Base-by-base conservation (phyloP, 2,329 filamentous ascomycete genomes). In the Polychaeton citri region DNA sequence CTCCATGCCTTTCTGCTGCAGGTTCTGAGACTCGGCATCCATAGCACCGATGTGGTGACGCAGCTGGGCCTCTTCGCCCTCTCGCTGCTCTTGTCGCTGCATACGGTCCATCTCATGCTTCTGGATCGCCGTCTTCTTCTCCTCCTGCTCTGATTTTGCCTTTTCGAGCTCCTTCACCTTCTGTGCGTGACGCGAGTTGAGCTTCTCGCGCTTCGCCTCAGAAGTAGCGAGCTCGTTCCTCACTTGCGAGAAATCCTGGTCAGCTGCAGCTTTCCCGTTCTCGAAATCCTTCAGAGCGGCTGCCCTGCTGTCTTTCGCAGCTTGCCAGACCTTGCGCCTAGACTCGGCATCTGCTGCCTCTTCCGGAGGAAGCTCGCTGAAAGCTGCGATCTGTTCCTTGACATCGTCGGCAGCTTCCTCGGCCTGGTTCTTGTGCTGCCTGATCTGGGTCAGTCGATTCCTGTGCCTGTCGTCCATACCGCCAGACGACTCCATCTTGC, bases 391-490 rank as follows among this genome's bases (percentile, higher is more conserved):
- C 40, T 84, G 68, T 7, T 59, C 52, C 38, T 69, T 64, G 17
- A 81, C 61, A 32, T 67, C 63, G 30, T 63, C 59, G 19, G 70
- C 67, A 20, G 78, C 76, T 47, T 77, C 74, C 46, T 79, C 74
- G 4, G 74, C 74, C 54, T 78, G 80, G 38, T 75, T 74, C 58
- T 81, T 79, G 54, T 81, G 79, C 38, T 80, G 80, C 38, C 72
- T 76, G 52, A 83, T 78, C 56, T 87, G 82, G 42, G 77, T 71
- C 32, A 82, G 74, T 55, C 84, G 81, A 53, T 84, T 79, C 45
- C 74, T 71, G 48, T 79, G 71, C 53, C 81, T 79, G 51, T 87
- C 82, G 56, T 88, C 82, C 46, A 75, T 77, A 40, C 78, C 77
- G 42, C 80, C 80, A 21, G 79, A 61, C 34, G 62, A 79, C 38